Conservation (phyloP, 306 rosid species). For the Canavalia ensiformis region DNA sequence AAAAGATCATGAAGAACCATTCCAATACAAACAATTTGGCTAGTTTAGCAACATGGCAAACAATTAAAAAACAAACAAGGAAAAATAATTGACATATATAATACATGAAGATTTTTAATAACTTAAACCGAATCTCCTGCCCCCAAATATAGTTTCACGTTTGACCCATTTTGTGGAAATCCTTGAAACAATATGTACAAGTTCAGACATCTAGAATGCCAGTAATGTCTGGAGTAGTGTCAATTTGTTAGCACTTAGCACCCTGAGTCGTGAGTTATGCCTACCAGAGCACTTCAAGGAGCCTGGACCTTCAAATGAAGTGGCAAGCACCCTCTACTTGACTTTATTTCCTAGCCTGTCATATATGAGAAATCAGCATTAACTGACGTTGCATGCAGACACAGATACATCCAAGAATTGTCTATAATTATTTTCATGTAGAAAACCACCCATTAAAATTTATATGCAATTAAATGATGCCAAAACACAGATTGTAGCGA, state of each 20-base stretch:
- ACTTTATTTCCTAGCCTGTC: slow-evolving; percentile 69
- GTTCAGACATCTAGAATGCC: slow-evolving; percentile 23
- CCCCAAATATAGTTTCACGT: slow-evolving; percentile 12
- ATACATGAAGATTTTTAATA: slow-evolving; percentile 11
- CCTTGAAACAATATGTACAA: slow-evolving; percentile 38
- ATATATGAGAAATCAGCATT: slow-evolving; percentile 36
- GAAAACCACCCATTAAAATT: slow-evolving; percentile 19
- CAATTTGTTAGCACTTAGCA: slow-evolving; percentile 51
- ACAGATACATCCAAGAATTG: slow-evolving; percentile 1
- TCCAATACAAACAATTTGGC: background rate
- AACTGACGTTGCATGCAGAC: slow-evolving; percentile 9
- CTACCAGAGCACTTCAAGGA: slow-evolving; percentile 42
- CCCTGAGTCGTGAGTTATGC: slow-evolving; percentile 49
- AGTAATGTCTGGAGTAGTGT: slow-evolving; percentile 41
- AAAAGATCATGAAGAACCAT: too few species aligned
- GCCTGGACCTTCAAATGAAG: slow-evolving; percentile 41
- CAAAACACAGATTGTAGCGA: slow-evolving; percentile 21
- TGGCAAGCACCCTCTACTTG: slow-evolving; percentile 37
- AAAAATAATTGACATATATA: background rate
- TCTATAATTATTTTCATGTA: background rate
- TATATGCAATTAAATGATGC: background rate
- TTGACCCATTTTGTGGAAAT: slow-evolving; percentile 24
- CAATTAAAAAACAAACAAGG: background rate
- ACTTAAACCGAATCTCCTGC: slow-evolving; percentile 1
- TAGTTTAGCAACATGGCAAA: slow-evolving; percentile 23